Base-by-base conservation (phyloP, 2,329 filamentous ascomycete genomes). In the Capronia epimyces region DNA sequence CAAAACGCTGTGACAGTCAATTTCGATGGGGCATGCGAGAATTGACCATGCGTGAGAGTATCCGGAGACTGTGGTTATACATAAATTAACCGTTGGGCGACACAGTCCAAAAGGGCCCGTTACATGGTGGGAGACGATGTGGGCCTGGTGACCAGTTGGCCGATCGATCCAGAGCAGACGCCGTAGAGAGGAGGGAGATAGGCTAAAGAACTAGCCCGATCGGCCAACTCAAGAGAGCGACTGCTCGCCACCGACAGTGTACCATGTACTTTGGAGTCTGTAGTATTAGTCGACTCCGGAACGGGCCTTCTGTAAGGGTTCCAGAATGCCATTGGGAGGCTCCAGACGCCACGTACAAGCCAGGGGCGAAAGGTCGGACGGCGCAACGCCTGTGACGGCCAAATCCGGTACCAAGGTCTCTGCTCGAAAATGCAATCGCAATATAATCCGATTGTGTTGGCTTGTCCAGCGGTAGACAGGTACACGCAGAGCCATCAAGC, bases 41-140 rank as follows among this genome's bases (percentile, higher is more conserved):
- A 32, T 41, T 29, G 16, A 42, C 36, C 21, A 3, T 10, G 44
- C 39, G 43, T 43, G 18, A 43, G 43, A 36, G 36, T 20, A 41
- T 22, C 45, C 43, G 37, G 46, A 36, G 46, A 44, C 16, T 42
- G 27, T 46, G 46, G 34, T 53, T 49, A 53, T 53, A 49, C 51
- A 53, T 49, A 43, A 37, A 37, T 37, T 18, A 7, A 18, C 34
- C 7, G 15, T 18, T 20, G 20, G 34, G 34, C 34, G 16, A 8
- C 6, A 37, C 16, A 9, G 20, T 12, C 18, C 34, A 5, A 6
- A 9, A 15, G 34, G 18, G 20, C 15, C 34, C 15, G 12, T 37
- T n/a, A 18, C 18, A 20, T 37, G 34, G 34, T 20, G 34, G 15
- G 18, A 18, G 15, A 44, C 18, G 10, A 46, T 41, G 43, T 46